Base-by-base conservation (phyloP, 139 green algal species). In the Chlorella sp. region DNA sequence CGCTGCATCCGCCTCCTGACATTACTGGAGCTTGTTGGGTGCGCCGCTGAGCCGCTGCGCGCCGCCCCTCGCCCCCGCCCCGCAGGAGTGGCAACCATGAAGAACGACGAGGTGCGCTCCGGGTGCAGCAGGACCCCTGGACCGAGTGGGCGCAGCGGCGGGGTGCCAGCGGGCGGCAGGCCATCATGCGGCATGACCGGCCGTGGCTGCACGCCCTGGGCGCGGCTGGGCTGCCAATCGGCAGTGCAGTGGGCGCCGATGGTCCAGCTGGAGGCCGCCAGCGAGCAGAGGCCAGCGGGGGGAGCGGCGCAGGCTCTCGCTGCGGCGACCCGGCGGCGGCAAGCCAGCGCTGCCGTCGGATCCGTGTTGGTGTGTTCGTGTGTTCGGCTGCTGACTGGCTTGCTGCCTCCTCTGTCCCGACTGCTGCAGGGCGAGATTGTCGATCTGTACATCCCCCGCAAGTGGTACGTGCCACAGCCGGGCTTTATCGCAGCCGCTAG, bases 401-500 rank as follows among this genome's bases (percentile, higher is more conserved):
- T 68, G 60, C 60, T 36, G 36, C 67, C 16, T 34, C 67, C n/a
- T 17, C 28, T 60, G 34, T 58, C 13, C 11, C 11, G 46, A 54
- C 46, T 60, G 51, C 30, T 73, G 77, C 95, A 95, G 81, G 96
- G 96, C 82, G 90, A 98, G 84, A 94, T 93, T 77, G 95, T 99
- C 32, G 97, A 99, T 87, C 92, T 99, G 76, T 99, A 99, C 97
- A 98, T 99, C 84, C 97, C 97, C 51, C 90, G 97, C 88, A 99
- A 99, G 92, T 99, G 97, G 96, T 99, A 88, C 86, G 94, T 80
- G 48, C 16, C 19, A 20, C 34, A 41, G 3, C 64, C 17, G 14
- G 7, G 51, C 11, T 2, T 16, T 60, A 36, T 17, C 16, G 30
- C 43, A 32, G 22, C 60, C 54, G 70, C 73, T 72, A 16, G 30